Evolutionary conservation across 1,284 basidiomycete genomes (phyloP).

Genomic region (Apiotrichum mycotoxinovorans): DNA sequence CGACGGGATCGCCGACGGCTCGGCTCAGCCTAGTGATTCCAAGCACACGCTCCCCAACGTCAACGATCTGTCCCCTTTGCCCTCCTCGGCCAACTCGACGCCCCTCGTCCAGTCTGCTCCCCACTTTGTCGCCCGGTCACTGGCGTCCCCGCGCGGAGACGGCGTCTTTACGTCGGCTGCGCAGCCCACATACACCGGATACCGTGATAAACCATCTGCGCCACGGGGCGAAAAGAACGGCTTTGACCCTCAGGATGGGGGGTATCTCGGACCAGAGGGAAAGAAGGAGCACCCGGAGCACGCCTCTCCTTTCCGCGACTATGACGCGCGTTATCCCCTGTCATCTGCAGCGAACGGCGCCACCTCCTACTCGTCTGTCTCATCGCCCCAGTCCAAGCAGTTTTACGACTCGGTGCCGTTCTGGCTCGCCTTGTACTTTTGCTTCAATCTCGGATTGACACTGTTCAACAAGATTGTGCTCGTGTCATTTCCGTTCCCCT

Average conservation of each 20-base stretch:
- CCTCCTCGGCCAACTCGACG: neutral
- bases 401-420: conserved; percentile 42
- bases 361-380: neutral
- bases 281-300: conserved; percentile 9
- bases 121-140: neutral
- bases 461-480: conserved; percentile 89
- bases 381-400: neutral
- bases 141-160: neutral
- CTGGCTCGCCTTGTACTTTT: conserved; percentile 79
- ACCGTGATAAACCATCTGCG: neutral
- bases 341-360: conserved; percentile 5
- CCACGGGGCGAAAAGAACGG: neutral
- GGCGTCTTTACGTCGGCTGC: neutral
- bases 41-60: neutral
- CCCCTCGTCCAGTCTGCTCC: neutral
- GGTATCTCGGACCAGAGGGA: neutral
- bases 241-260: neutral
- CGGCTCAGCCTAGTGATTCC: neutral
- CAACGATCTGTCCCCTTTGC: neutral
- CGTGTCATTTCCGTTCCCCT: conserved; percentile 85
- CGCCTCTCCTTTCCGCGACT: conserved; percentile 6
- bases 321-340: neutral
- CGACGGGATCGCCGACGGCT: no score
- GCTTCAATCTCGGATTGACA: conserved; percentile 82
- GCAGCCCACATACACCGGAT: neutral